phyloP scores from a whole-genome alignment of 2,329 filamentous ascomycete species.

The Sporothrix pseudoabietina region DNA sequence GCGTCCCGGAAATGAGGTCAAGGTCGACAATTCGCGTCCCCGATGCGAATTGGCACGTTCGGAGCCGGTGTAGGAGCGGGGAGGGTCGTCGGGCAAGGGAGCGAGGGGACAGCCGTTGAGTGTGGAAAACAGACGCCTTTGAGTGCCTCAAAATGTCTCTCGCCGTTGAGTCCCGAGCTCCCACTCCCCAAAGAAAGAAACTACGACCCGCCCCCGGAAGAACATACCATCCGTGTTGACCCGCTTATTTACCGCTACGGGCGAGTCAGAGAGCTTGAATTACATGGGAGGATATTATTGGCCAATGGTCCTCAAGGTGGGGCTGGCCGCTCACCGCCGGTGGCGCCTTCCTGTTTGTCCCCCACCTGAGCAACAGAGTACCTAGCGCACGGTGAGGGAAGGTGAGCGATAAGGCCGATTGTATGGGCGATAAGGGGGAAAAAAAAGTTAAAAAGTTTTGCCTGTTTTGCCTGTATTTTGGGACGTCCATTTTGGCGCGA shows the following conservation, averaged over 20 bases:
- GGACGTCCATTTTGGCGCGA: not conserved
- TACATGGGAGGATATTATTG: slow-evolving; percentile 31
- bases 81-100: slow-evolving; percentile 15
- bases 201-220: slow-evolving; percentile 30
- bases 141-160: slow-evolving; percentile 29
- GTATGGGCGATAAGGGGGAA: slow-evolving; percentile 6
- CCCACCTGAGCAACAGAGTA: slow-evolving; percentile 16
- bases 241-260: slow-evolving; percentile 26
- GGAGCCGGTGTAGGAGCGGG: slow-evolving; percentile 25
- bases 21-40: slow-evolving; percentile 37
- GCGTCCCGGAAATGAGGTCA: not conserved
- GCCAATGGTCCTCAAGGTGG: not conserved
- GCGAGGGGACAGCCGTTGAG: slow-evolving; percentile 21
- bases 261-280: slow-evolving; percentile 35
- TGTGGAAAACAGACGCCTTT: slow-evolving; percentile 25
- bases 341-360: not conserved
- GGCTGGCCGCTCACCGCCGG: not conserved
- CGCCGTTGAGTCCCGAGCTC: slow-evolving; percentile 36
- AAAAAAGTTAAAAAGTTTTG: slow-evolving; percentile 26
- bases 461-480: slow-evolving; percentile 10
- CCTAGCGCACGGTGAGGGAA: not conserved
- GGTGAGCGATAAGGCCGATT: slow-evolving; percentile 12
- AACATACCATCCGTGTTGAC: slow-evolving; percentile 30
- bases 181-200: slow-evolving; percentile 17
- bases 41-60: slow-evolving; percentile 40